Evolutionary conservation across 352 stramenopile genomes (phyloP).

Genomic region (Globisporangium camurandrum): DNA sequence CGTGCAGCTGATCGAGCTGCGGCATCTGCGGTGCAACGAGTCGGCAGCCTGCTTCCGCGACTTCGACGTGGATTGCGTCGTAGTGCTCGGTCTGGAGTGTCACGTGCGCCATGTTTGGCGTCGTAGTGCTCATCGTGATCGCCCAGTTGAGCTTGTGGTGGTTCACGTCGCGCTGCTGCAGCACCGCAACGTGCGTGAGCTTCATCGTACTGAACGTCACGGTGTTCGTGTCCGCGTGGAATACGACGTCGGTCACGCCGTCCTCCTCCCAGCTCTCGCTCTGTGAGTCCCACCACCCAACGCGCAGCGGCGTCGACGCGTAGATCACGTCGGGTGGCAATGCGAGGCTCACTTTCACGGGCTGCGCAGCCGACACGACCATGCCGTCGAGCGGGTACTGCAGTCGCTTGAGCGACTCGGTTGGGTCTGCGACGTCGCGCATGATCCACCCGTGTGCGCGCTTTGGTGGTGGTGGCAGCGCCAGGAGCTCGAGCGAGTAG

Average conservation of each 20-base stretch:
- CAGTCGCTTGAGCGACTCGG: constrained; percentile 45
- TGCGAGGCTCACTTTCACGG: constrained; percentile 52
- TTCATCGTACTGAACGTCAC: constrained; percentile 71
- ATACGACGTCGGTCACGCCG: constrained; percentile 57
- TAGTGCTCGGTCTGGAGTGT: constrained; percentile 52
- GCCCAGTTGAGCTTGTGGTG: constrained; percentile 57
- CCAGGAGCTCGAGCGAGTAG: constrained; percentile 60
- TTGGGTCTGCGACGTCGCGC: constrained; percentile 43
- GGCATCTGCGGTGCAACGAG: constrained; percentile 38
- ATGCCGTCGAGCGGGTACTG: constrained; percentile 72
- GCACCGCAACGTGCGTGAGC: constrained; percentile 61
- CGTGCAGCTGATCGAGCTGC: constrained; percentile 35
- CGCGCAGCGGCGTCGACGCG: constrained; percentile 20
- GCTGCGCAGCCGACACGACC: constrained; percentile 53
- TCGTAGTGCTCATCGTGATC: constrained; percentile 47
- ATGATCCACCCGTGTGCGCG: constrained; percentile 72
- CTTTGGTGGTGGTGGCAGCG: constrained; percentile 57
- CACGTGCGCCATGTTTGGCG: constrained; percentile 26
- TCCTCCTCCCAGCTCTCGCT: constrained; percentile 61
- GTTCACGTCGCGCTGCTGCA: constrained; percentile 65
- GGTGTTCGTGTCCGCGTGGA: constrained; percentile 44
- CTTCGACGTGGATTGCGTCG: constrained; percentile 51
- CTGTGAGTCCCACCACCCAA: constrained; percentile 62
- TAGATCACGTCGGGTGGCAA: constrained; percentile 52
- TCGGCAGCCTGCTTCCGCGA: constrained; percentile 50